These are phyloP conservation scores for Suhomyces faveliae DNA, from an alignment of 805 yeast species.

Conservation along the genomic window DNA sequence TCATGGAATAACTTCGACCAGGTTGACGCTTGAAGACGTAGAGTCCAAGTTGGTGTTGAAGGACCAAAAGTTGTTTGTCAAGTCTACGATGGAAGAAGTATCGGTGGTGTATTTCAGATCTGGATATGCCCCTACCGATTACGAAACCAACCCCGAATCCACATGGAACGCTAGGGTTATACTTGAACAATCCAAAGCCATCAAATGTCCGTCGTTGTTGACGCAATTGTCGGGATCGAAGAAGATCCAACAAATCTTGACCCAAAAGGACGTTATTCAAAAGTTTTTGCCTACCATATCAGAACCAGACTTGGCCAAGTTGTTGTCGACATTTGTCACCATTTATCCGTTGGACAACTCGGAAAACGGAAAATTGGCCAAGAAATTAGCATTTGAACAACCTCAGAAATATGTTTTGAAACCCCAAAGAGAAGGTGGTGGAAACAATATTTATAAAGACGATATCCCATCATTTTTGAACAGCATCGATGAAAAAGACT, in stretches of 20 bases:
- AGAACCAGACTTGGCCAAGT: slow-evolving; percentile 25
- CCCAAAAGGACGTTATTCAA: slow-evolving; percentile 49
- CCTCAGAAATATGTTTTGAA: slow-evolving; percentile 82
- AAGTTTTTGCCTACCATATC: slow-evolving; percentile 43
- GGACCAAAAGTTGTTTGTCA: slow-evolving; percentile 50
- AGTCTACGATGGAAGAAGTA: slow-evolving; percentile 62
- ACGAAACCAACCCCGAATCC: slow-evolving; percentile 46
- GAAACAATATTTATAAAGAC: slow-evolving; percentile 85
- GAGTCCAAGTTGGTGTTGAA: slow-evolving; percentile 41
- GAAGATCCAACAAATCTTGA: slow-evolving; percentile 86
- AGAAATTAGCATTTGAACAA: slow-evolving; percentile 58
- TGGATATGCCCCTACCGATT: slow-evolving; percentile 86
- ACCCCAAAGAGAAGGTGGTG: slow-evolving; percentile 99
- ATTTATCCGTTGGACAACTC: slow-evolving; percentile 84
- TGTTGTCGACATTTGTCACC: slow-evolving; percentile 70
- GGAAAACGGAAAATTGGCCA: slow-evolving; percentile 59
- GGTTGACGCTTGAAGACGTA: slow-evolving; percentile 68
- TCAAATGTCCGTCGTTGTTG: slow-evolving; percentile 86
- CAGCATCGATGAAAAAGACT: slow-evolving; percentile 59
- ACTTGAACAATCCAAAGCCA: slow-evolving; percentile 74
- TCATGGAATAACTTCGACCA: slow-evolving; percentile 57
- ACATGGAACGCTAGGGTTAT: slow-evolving; percentile 78
- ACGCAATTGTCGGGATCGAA: slow-evolving; percentile 93
- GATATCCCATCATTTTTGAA: slow-evolving; percentile 76
- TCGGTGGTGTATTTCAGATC: slow-evolving; percentile 88